A percentile compares a stretch with the other conserved stretches of the same genome.
Conservation (phyloP, 2,329 filamentous ascomycete genomes). For the Curvularia sp. region DNA sequence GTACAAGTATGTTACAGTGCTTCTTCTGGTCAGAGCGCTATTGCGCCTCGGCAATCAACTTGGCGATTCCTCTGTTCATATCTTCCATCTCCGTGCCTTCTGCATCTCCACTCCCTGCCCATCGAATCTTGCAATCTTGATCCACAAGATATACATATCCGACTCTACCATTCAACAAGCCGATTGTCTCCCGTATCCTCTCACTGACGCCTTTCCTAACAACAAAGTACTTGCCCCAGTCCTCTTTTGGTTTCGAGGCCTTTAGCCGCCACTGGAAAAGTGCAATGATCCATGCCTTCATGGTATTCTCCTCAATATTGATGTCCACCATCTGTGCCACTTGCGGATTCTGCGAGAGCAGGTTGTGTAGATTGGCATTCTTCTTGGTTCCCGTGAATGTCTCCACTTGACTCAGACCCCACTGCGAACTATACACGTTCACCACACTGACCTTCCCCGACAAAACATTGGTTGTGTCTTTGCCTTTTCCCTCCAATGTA, state of each 20-base stretch:
- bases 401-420: conserved; percentile 82
- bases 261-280: conserved; percentile 62
- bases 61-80: conserved; percentile 69
- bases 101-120: conserved; percentile 83
- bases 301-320: conserved; percentile 82
- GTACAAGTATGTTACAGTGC: conserved; percentile 40
- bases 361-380: conserved; percentile 73
- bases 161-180: conserved; percentile 85
- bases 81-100: conserved; percentile 71
- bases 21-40: conserved; percentile 2
- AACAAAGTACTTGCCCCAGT: conserved; percentile 67
- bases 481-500: conserved; percentile 65
- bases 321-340: conserved; percentile 80
- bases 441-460: conserved; percentile 79
- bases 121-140: conserved; percentile 84
- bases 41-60: conserved; percentile 59
- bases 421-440: conserved; percentile 79
- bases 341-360: conserved; percentile 63
- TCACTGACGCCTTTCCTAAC: conserved; percentile 65
- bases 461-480: conserved; percentile 78
- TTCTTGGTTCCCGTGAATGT: conserved; percentile 69
- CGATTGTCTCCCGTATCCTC: conserved; percentile 65
- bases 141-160: conserved; percentile 95
- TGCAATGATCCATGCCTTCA: conserved; percentile 66
- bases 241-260: conserved; percentile 55